Evolutionary conservation across 495 filamentous ascomycete species (phyloP).

Genomic region (Pseudomonodictys pantanalensis): DNA sequence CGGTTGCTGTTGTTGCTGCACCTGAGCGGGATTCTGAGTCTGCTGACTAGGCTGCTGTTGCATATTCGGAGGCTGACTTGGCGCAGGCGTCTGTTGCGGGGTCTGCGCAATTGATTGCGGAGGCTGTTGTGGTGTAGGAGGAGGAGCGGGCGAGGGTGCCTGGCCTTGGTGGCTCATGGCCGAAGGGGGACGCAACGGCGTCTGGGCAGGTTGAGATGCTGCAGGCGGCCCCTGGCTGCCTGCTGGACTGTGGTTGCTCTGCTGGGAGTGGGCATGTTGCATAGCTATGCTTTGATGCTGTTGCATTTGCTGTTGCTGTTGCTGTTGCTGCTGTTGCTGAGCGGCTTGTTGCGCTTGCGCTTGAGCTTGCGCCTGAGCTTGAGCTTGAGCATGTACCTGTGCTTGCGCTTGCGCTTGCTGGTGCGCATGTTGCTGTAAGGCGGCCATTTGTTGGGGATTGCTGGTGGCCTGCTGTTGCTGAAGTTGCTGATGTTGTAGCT

Average conservation of each 20-base stretch:
- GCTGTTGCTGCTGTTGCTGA: conserved; percentile 44
- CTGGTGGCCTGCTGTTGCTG: conserved; percentile 39
- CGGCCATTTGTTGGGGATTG: conserved; percentile 28
- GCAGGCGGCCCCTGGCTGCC: conserved; percentile 32
- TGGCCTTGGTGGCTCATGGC: conserved; percentile 31
- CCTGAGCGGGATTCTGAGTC: conserved; percentile 22
- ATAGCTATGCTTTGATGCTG: conserved; percentile 47
- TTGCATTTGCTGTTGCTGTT: conserved; percentile 46
- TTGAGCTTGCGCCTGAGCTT: conserved; percentile 30
- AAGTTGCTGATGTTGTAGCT: conserved; percentile 25
- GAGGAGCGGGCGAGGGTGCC: conserved; percentile 30
- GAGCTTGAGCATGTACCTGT: conserved; percentile 24
- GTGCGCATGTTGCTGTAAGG: conserved; percentile 24
- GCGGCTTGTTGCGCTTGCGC: conserved; percentile 37
- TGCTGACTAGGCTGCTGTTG: conserved; percentile 43
- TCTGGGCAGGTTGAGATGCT: conserved; percentile 28
- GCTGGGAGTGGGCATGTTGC: conserved; percentile 40
- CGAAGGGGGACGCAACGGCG: conserved; percentile 28
- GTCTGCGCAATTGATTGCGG: conserved; percentile 46
- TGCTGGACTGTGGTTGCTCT: conserved; percentile 38
- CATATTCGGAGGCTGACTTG: conserved; percentile 41
- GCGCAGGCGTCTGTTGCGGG: conserved; percentile 47
- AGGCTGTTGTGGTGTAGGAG: conserved; percentile 30
- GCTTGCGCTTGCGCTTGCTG: conserved; percentile 29
- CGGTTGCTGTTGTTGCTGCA: no score